phyloP scores from a whole-genome alignment of 169 alveolate genomes.

The Eimeria necatrix region DNA sequence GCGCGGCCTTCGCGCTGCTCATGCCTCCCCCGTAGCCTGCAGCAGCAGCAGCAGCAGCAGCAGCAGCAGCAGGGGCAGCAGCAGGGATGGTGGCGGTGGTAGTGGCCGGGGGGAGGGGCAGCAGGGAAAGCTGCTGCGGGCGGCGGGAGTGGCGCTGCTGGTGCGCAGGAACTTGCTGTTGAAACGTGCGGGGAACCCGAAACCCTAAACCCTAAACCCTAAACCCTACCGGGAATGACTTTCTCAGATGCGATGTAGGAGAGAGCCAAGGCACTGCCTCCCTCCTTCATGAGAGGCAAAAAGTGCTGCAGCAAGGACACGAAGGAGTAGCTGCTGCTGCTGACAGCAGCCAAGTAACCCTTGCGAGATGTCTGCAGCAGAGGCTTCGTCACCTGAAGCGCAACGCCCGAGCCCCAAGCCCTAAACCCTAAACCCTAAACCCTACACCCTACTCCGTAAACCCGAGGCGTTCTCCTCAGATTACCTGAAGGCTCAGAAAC shows the following conservation, averaged over 20 bases:
- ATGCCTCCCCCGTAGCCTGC: conserved; percentile 91
- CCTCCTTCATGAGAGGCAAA: conserved; percentile 86
- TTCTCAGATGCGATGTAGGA: conserved; percentile 87
- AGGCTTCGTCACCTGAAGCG: conserved; percentile 84
- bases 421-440: conserved; percentile 24
- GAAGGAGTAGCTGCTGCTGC: conserved; percentile 88
- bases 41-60: conserved; percentile 35
- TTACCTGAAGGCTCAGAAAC: not conserved
- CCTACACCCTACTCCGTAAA: not conserved
- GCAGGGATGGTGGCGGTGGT: not conserved
- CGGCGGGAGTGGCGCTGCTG: not conserved
- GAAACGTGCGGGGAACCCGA: not conserved
- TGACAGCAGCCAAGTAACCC: conserved; percentile 89
- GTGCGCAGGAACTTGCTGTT: not conserved
- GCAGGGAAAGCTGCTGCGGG: not conserved
- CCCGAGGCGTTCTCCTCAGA: not conserved
- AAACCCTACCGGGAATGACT: conserved; percentile 82
- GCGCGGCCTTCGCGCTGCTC: conserved; percentile 91
- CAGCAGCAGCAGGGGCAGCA: conserved; percentile 33
- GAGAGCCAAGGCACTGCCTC: conserved; percentile 86
- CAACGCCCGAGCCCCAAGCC: not conserved
- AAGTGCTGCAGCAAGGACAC: conserved; percentile 88
- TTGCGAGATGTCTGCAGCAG: conserved; percentile 88
- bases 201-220: conserved; percentile 36
- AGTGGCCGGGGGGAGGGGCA: not conserved